Percentiles rank a stretch among this genome's conserved stretches.
Evolutionary conservation across 1,284 basidiomycete species (phyloP).

Genomic region (Puccinia coronata): DNA sequence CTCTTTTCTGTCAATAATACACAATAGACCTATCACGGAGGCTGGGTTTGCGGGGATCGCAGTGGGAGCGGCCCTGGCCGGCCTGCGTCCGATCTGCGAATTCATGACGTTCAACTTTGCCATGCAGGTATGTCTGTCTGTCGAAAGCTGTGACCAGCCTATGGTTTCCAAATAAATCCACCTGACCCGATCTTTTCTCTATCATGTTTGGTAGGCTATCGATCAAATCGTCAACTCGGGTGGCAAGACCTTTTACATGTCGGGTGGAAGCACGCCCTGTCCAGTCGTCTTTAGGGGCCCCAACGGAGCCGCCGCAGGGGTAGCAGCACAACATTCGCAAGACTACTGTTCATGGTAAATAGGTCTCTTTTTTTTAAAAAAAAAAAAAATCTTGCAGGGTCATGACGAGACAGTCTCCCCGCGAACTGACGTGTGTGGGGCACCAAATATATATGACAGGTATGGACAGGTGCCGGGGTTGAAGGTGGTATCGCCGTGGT

Average conservation of each 20-base stretch:
- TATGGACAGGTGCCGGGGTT: slow-evolving; percentile 95
- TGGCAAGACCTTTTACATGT: slow-evolving; percentile 99
- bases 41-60: slow-evolving; percentile 98
- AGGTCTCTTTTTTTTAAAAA: too few relatives aligned
- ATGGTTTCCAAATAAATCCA: too few relatives aligned
- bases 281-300: slow-evolving; percentile 99
- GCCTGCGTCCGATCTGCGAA: slow-evolving; percentile 95
- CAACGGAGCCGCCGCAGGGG: slow-evolving; percentile 96
- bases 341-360: slow-evolving; percentile 60
- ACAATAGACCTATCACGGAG: slow-evolving; percentile 94
- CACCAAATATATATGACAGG: too few relatives aligned
- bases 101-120: slow-evolving; percentile 98
- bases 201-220: too few relatives aligned
- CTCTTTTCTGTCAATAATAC: slow-evolving; percentile 50
- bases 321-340: slow-evolving; percentile 71
- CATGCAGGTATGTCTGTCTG: slow-evolving; percentile 70
- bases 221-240: slow-evolving; percentile 99
- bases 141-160: too few relatives aligned
- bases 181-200: slow-evolving; percentile 16
- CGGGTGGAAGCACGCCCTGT: slow-evolving; percentile 94
- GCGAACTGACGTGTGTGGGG: too few relatives aligned
- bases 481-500: slow-evolving; percentile 97
- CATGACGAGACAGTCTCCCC: too few relatives aligned
- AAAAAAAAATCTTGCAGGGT: too few relatives aligned
- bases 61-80: slow-evolving; percentile 88